Evolutionary conservation across 2,329 filamentous ascomycete species (phyloP).

Genomic region (Trichoderma breve): DNA sequence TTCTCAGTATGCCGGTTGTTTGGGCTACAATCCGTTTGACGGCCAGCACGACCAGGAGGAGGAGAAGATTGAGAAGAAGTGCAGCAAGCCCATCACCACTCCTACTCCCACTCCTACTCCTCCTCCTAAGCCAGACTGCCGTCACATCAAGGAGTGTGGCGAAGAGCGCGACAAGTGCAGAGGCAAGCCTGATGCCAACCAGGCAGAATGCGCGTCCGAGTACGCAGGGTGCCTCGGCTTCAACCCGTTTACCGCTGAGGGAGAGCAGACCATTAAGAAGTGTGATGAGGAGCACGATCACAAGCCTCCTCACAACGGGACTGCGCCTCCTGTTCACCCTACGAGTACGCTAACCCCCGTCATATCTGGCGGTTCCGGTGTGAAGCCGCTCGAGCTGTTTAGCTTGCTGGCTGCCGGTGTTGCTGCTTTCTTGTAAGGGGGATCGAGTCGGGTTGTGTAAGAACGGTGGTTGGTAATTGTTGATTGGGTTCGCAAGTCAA

Average conservation of each 20-base stretch:
- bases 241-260: not conserved
- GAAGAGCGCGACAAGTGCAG: not conserved
- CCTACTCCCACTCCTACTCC: not conserved
- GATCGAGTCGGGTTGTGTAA: not conserved
- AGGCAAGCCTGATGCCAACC: not conserved
- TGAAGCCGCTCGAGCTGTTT: slow-evolving; percentile 24
- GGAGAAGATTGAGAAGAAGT: not conserved
- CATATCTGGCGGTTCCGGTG: slow-evolving; percentile 25
- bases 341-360: not conserved
- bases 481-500: not conserved
- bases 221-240: slow-evolving; percentile 11
- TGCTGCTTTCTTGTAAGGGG: slow-evolving; percentile 27
- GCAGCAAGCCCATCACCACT: not conserved
- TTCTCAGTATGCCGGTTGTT: slow-evolving; percentile 22
- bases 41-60: not conserved
- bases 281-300: not conserved
- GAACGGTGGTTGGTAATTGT: not conserved
- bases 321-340: slow-evolving; percentile 9
- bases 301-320: not conserved
- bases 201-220: not conserved
- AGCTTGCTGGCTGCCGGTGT: slow-evolving; percentile 29
- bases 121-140: slow-evolving; percentile 1
- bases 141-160: not conserved
- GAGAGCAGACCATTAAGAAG: not conserved
- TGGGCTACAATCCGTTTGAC: slow-evolving; percentile 16